Base-by-base conservation (phyloP, 2,329 filamentous ascomycete species). In the Blumeria hordei region DNA sequence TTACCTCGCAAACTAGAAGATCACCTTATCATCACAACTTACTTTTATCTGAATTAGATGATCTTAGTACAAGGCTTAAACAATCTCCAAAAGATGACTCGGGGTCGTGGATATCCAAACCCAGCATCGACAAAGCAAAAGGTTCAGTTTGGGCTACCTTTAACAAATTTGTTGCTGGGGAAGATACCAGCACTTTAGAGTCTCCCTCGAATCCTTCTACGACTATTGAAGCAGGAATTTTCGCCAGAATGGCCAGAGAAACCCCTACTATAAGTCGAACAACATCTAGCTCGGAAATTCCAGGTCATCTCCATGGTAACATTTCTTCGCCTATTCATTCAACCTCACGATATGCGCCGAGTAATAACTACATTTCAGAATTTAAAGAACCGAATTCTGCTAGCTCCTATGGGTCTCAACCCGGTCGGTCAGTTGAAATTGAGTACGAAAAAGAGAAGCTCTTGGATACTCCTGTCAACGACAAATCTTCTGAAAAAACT, bases 111-210 rank as follows among this genome's bases (percentile, higher is more conserved):
- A 92, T 98, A 54, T 83, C 87, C 0, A 94, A 92, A 67, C 88
- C 90, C 6, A 95, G 80, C 67, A 93, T 96, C 77, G 88, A 93
- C 67, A 94, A 93, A 68, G 87, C 96, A 0, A 92, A 88, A 1
- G 88, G 84, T 58, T 87, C 84, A 36, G 79, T 96, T 65, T 88
- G 87, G 76, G 88, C 81, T 59, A 87, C 84, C 57, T 95, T 99
- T 69, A 96, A 88, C 69, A 95, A 88, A 63, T 98, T 98, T 64
- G 88, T 98, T 58, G 81, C 85, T 54, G 93, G 92, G 12, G 90
- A 95, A 57, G 90, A 96, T 55, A 78, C 77, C 54, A 83, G 87
- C 54, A 72, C 73, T 36, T 72, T 72, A 9, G 78, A 76, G 0
- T 74, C 74, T 55, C 77, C 72, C 8, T 72, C 77, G 11, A 71